These are phyloP conservation scores for Basidiobolus meristosporus DNA, from an alignment of 371 early-diverging fungal species.

Conservation along the genomic window DNA sequence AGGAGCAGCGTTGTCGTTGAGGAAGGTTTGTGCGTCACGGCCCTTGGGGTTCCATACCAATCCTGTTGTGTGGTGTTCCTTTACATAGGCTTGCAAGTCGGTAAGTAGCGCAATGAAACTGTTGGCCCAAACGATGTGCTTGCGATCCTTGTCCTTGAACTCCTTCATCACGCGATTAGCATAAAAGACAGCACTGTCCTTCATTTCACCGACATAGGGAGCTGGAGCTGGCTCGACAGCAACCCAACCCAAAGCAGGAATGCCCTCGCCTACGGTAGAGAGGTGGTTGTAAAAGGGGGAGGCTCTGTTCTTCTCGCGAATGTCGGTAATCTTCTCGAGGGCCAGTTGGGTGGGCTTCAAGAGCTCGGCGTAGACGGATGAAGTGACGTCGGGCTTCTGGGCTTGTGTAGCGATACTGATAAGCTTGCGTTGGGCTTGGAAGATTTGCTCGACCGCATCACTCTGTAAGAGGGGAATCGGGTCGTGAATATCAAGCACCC, in stretches of 20 bases:
- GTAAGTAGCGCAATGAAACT: constrained; percentile 42
- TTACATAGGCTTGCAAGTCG: constrained; percentile 66
- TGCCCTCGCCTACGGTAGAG: constrained; percentile 71
- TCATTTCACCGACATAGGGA: constrained; percentile 73
- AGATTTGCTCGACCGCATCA: constrained; percentile 22
- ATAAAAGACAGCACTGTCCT: constrained; percentile 82
- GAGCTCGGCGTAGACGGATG: constrained; percentile 27
- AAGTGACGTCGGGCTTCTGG: constrained; percentile 55
- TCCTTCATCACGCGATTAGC: constrained; percentile 78
- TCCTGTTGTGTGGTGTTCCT: constrained; percentile 77
- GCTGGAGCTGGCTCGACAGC: constrained; percentile 74
- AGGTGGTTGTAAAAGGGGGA: constrained; percentile 60
- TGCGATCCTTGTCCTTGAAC: constrained; percentile 69
- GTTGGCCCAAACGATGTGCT: constrained; percentile 71
- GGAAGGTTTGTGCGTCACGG: constrained; percentile 2
- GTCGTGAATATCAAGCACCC: neutral
- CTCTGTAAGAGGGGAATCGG: constrained; percentile 11
- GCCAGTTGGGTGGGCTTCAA: constrained; percentile 53
- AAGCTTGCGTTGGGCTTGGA: constrained; percentile 51
- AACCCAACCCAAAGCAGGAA: constrained; percentile 86
- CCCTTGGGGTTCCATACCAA: constrained; percentile 77
- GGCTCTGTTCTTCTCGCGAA: constrained; percentile 61
- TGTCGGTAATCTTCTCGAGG: constrained; percentile 31
- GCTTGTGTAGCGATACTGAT: constrained; percentile 44
- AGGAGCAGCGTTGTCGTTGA: constrained; percentile 11